Evolutionary conservation across 148 eudicot species (phyloP).

Genomic region (Nyssa sinensis): DNA sequence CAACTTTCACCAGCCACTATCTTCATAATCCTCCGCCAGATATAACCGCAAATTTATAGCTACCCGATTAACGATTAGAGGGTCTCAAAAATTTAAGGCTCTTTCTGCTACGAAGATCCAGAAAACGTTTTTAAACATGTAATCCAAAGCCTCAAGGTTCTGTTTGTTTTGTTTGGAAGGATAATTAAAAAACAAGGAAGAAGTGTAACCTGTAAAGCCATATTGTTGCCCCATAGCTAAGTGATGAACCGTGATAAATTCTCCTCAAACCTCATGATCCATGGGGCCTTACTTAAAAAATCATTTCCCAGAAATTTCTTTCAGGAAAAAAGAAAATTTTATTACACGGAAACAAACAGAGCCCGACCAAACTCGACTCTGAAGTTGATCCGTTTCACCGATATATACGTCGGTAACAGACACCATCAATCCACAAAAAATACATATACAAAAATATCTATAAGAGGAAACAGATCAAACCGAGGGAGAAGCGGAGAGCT

Average conservation of each 20-base stretch:
- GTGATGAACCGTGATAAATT: too few species aligned
- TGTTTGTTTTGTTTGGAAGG: not conserved
- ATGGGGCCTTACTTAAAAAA: not conserved
- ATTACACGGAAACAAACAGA: not conserved
- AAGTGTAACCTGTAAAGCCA: not conserved
- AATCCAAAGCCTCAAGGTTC: not conserved
- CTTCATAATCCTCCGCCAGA: not conserved
- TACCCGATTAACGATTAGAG: not conserved
- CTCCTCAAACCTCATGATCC: too few species aligned
- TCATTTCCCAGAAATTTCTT: not conserved
- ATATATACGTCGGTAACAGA: not conserved
- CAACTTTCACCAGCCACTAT: not conserved
- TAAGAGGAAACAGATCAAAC: slow-evolving; percentile 20
- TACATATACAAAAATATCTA: not conserved
- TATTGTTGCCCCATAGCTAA: not conserved
- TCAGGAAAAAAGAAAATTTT: not conserved
- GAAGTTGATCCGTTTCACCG: not conserved
- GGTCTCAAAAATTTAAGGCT: not conserved
- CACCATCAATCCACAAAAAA: not conserved
- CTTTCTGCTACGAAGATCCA: not conserved
- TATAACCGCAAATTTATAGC: not conserved
- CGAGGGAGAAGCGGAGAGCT: slow-evolving; percentile 32
- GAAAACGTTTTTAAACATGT: not conserved
- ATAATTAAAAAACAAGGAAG: not conserved
- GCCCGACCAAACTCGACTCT: not conserved